These are phyloP conservation scores for Alternaria dauci DNA, from an alignment of 2,329 filamentous ascomycete genomes.

Conservation along the genomic window DNA sequence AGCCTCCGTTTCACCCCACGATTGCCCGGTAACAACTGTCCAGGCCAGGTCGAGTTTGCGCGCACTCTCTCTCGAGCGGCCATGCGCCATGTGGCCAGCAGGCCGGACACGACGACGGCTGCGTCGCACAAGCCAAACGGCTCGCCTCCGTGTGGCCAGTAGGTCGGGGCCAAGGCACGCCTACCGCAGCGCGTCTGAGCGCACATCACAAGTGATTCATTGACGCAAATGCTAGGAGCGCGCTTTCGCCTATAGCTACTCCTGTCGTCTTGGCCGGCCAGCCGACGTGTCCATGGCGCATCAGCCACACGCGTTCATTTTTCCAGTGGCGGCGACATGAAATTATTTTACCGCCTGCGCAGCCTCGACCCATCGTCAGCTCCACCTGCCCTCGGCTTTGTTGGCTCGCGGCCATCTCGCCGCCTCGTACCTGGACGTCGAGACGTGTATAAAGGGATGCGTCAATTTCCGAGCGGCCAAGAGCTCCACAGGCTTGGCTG, in stretches of 20 bases:
- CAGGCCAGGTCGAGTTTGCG: slow-evolving; percentile 6
- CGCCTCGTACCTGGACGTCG: slow-evolving; percentile 19
- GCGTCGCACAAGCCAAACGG: slow-evolving; percentile 13
- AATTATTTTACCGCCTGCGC: slow-evolving; percentile 16
- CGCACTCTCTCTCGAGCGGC: background rate
- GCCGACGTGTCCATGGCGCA: slow-evolving; percentile 5
- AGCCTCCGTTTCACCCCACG: slow-evolving; percentile 12
- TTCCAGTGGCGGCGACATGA: slow-evolving; percentile 11
- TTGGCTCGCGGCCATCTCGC: slow-evolving; percentile 5
- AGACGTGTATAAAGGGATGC: slow-evolving; percentile 8
- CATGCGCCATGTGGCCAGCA: slow-evolving; percentile 13
- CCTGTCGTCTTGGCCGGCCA: slow-evolving; percentile 17
- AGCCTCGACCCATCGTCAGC: slow-evolving; percentile 18
- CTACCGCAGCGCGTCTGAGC: slow-evolving; percentile 25
- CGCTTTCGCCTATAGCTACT: slow-evolving; percentile 1
- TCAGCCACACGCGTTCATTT: slow-evolving; percentile 15
- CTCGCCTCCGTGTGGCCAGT: slow-evolving; percentile 18
- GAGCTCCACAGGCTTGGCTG: slow-evolving; percentile 23
- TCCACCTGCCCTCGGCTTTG: slow-evolving; percentile 11
- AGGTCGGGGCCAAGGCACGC: slow-evolving; percentile 29
- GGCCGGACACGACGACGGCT: slow-evolving; percentile 1
- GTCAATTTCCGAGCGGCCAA: slow-evolving; percentile 20
- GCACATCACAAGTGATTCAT: slow-evolving; percentile 14
- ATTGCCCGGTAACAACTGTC: background rate
- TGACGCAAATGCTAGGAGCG: background rate